Evolutionary conservation across 371 early-diverging fungal genomes (phyloP).

Genomic region (Choanephora cucurbitarum): DNA sequence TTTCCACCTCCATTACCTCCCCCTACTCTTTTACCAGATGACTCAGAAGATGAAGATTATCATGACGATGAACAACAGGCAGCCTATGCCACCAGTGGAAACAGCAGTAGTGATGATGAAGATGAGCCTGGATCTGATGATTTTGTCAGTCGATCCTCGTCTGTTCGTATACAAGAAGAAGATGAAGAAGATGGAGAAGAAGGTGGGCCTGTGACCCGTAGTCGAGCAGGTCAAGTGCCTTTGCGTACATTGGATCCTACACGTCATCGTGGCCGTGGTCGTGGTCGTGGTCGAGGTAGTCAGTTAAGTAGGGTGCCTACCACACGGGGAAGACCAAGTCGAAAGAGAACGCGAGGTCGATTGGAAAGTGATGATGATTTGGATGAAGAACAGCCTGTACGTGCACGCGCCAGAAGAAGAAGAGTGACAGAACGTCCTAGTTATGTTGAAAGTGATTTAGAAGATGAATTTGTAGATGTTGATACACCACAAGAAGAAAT

Average conservation of each 20-base stretch:
- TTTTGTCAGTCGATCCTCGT: conserved; percentile 6
- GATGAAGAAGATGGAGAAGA: conserved; percentile 27
- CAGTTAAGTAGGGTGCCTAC: conserved; percentile 3
- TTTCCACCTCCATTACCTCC: conserved; percentile 37
- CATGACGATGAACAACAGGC: conserved; percentile 32
- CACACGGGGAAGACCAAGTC: conserved; percentile 6
- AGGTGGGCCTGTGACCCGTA: conserved; percentile 39
- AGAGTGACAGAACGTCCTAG: conserved; percentile 35
- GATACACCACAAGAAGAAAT: conserved; percentile 28
- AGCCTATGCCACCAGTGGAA: conserved; percentile 14
- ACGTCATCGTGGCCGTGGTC: not conserved
- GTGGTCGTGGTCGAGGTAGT: conserved; percentile 9
- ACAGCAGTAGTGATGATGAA: conserved; percentile 21
- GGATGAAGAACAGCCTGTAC: conserved; percentile 35
- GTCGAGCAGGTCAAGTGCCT: conserved; percentile 33
- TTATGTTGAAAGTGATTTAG: conserved; percentile 52
- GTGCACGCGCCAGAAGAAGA: conserved; percentile 49
- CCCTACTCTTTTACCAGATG: conserved; percentile 48
- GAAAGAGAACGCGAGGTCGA: conserved; percentile 30
- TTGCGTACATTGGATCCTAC: not conserved
- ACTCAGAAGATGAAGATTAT: conserved; percentile 66
- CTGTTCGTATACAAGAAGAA: not conserved
- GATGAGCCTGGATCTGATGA: conserved; percentile 34
- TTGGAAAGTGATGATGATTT: conserved; percentile 25
- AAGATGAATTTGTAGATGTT: conserved; percentile 37